phyloP scores from a whole-genome alignment of 768 basidiomycete genomes.

The Cystofilobasidium ferigula region DNA sequence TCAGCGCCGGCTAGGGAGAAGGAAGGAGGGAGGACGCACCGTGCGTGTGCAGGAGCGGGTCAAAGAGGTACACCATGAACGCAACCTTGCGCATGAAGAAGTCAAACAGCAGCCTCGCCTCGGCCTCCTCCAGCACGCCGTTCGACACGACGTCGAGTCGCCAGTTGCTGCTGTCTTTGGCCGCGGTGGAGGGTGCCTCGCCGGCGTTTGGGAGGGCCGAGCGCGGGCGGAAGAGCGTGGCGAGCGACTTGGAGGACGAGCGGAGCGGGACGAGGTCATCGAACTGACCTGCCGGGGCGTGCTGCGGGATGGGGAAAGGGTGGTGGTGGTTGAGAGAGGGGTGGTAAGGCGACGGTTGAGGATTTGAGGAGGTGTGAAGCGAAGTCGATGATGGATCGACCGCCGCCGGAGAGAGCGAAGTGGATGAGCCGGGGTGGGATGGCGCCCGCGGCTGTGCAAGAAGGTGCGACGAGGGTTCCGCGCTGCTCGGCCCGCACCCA shows the following conservation, averaged over 20 bases:
- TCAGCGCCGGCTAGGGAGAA: not conserved
- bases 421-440: too few relatives aligned
- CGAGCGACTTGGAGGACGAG: not conserved
- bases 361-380: too few relatives aligned
- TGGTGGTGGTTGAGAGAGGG: not conserved
- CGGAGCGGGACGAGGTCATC: not conserved
- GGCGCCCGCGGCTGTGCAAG: too few relatives aligned
- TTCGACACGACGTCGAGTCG: not conserved
- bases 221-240: not conserved
- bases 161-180: not conserved
- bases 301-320: not conserved
- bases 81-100: not conserved
- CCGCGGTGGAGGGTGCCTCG: not conserved
- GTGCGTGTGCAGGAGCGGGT: not conserved
- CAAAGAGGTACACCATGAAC: not conserved
- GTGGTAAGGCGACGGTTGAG: not conserved
- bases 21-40: not conserved
- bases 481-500: too few relatives aligned
- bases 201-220: not conserved
- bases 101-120: not conserved
- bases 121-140: not conserved
- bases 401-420: too few relatives aligned
- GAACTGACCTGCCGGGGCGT: not conserved
- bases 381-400: not conserved
- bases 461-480: too few relatives aligned